Evolutionary conservation across 495 filamentous ascomycete genomes (phyloP).

Genomic region (Bombardia bombarda): DNA sequence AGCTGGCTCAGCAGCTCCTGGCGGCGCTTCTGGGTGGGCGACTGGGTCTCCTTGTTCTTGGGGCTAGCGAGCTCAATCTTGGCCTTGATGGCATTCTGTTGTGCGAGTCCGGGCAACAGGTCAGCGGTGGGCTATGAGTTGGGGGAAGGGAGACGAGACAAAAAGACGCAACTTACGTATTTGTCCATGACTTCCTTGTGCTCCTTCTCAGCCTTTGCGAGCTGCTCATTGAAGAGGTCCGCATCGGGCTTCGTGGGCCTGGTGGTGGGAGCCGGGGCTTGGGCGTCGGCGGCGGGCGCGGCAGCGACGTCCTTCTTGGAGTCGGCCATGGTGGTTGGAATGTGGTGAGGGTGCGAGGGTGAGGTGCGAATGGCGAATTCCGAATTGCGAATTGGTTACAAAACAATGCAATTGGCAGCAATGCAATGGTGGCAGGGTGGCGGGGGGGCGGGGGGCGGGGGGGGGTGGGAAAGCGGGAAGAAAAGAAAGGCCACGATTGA

Average conservation of each 20-base stretch:
- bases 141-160: background rate
- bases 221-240: constrained; percentile 58
- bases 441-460: background rate
- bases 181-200: constrained; percentile 63
- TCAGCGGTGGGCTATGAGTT: background rate
- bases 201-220: constrained; percentile 76
- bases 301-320: constrained; percentile 29
- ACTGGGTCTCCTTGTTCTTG: constrained; percentile 63
- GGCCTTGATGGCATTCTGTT: constrained; percentile 73
- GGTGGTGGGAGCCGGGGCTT: constrained; percentile 43
- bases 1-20: constrained; percentile 72
- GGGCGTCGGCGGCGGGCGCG: constrained; percentile 32
- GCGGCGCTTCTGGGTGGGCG: constrained; percentile 64
- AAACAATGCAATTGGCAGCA: constrained; percentile 1
- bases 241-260: constrained; percentile 68
- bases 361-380: constrained; percentile 5
- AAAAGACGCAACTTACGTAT: constrained; percentile 54
- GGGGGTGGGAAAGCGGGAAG: background rate
- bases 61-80: constrained; percentile 75
- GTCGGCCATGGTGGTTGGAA: constrained; percentile 31
- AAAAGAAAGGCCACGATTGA: background rate
- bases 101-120: background rate
- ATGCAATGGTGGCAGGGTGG: background rate
- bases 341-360: constrained; percentile 5
- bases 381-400: background rate